Base-by-base conservation (phyloP, 352 stramenopile species). In the Pythium monospermum region DNA sequence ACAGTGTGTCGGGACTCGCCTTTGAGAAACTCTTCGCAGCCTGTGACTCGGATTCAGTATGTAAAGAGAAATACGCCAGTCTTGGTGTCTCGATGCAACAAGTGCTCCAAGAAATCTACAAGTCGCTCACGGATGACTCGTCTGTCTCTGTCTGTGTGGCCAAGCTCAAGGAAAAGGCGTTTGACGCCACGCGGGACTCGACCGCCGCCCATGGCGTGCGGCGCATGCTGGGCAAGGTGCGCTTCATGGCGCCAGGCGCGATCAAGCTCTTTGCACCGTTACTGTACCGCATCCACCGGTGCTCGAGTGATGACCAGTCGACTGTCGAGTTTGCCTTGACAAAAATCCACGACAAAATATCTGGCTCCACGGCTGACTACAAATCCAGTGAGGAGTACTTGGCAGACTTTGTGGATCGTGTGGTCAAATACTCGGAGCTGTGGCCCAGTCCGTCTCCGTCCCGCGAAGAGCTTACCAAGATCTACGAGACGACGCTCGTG, bases 281-380 rank as follows among this genome's bases (percentile, higher is more conserved):
- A 33, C 32, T 58, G 6, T 58, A 58, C 27, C 40, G 50, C 8
- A 22, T 51, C 5, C 32, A 58, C 16, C 50, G 50, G 13, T 58
- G 50, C 31, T 28, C 21, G 10, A 21, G 2, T 6, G 32, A 39
- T 2, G 50, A 58, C 19, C n/a, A n/a, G n/a, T n/a, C n/a, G n/a
- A n/a, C n/a, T n/a, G n/a, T n/a, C n/a, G n/a, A n/a, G n/a, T n/a
- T n/a, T n/a, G n/a, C n/a, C n/a, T 25, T 58, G 8, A 21, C 30
- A 4, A 31, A 11, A 2, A 23, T 58, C 10, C 26, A 46, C 30
- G 22, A 41, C 7, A 7, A 30, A 6, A 46, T 45, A 4, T n/a
- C n/a, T n/a, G n/a, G n/a, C n/a, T n/a, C n/a, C n/a, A 33, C 30
- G 4, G 2, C 25, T 6, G 36, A 22, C 6, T 2, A 5, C 23